phyloP scores from a whole-genome alignment of 1,284 basidiomycete genomes.

The Sporisorium graminicola region DNA sequence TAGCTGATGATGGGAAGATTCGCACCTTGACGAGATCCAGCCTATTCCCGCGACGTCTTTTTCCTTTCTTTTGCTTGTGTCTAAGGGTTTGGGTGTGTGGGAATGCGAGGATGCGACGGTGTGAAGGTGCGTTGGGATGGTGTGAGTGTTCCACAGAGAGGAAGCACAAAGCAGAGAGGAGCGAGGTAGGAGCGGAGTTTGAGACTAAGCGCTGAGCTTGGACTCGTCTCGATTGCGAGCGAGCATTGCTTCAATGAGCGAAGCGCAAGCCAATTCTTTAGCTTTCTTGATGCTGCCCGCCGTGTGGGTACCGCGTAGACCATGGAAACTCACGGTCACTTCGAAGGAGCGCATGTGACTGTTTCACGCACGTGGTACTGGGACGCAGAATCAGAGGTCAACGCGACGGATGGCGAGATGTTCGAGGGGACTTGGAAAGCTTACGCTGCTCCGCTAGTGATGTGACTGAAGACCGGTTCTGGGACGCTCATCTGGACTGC shows the following conservation, averaged over 20 bases:
- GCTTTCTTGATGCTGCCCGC: constrained; percentile 27
- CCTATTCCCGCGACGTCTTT: too few relatives aligned
- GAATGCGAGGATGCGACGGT: too few relatives aligned
- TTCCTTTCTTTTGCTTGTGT: too few relatives aligned
- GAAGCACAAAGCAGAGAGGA: background rate
- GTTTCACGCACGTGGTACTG: too few relatives aligned
- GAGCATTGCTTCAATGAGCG: constrained; percentile 6
- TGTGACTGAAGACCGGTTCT: constrained; percentile 17
- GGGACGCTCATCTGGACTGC: constrained; percentile 11
- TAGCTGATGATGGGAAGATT: background rate
- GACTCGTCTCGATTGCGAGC: background rate
- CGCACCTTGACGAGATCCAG: background rate
- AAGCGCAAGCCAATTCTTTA: constrained; percentile 21
- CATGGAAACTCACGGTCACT: constrained; percentile 15
- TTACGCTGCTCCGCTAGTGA: constrained; percentile 16
- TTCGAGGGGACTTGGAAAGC: too few relatives aligned
- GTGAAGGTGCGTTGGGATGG: background rate
- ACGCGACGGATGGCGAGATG: background rate
- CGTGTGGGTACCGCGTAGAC: constrained; percentile 1
- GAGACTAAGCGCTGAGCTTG: background rate
- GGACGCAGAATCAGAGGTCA: background rate
- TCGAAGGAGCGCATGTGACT: constrained; percentile 22
- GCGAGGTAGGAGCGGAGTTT: background rate
- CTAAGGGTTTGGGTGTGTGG: too few relatives aligned
- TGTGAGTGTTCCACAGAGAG: background rate